Conservation (phyloP, 495 filamentous ascomycete species). For the Glutinoglossum americanum region DNA sequence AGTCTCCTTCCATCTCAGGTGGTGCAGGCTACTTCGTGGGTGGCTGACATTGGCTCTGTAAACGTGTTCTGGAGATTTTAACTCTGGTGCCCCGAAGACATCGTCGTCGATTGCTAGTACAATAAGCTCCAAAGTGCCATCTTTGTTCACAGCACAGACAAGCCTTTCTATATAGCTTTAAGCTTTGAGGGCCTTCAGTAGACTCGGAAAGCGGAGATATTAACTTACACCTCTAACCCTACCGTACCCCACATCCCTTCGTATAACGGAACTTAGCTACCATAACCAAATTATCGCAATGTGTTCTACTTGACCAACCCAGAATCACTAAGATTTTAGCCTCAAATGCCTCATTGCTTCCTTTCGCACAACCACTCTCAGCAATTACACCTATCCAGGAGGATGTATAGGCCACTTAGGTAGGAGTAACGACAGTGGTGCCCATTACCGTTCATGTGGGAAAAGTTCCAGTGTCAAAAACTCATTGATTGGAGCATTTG, state of each 20-base stretch:
- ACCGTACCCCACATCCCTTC: background rate
- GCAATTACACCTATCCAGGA: background rate
- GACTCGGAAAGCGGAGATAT: background rate
- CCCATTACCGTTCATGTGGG: background rate
- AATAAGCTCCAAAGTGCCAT: background rate
- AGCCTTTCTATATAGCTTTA: background rate
- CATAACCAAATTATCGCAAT: background rate
- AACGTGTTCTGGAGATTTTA: too few relatives aligned
- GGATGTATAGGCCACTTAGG: background rate
- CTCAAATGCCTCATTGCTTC: background rate
- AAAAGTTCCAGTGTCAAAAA: background rate
- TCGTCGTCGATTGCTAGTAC: too few relatives aligned
- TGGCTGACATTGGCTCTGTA: too few relatives aligned
- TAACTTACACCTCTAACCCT: too few relatives aligned
- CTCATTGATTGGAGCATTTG: background rate
- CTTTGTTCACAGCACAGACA: background rate
- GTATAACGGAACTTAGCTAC: background rate
- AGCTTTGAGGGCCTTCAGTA: background rate
- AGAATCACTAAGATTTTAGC: background rate
- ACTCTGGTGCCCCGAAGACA: too few relatives aligned
- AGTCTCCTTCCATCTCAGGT: too few relatives aligned
- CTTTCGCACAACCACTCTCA: background rate
- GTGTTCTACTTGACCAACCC: background rate
- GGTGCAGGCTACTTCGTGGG: too few relatives aligned
- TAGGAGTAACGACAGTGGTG: background rate